These are phyloP conservation scores for Colletotrichum shisoi DNA, from an alignment of 2,329 filamentous ascomycete species.

Conservation along the genomic window DNA sequence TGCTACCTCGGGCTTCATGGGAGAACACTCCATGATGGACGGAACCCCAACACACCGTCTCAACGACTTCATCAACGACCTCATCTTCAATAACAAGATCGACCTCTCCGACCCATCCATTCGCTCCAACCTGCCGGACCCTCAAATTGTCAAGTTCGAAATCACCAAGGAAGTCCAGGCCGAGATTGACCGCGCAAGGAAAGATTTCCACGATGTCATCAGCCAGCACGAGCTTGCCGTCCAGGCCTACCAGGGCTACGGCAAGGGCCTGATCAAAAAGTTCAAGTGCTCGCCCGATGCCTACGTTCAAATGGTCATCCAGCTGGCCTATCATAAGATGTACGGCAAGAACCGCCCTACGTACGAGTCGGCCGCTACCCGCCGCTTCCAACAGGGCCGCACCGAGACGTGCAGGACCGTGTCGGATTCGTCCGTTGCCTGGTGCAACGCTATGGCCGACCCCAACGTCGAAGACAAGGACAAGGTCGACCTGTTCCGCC, in stretches of 20 bases:
- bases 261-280: conserved; percentile 98
- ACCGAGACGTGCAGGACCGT: conserved; percentile 96
- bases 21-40: conserved; percentile 99
- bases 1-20: conserved; percentile 95
- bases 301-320: conserved; percentile 98
- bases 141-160: conserved; percentile 78
- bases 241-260: conserved; percentile 95
- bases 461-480: conserved; percentile 67
- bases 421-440: conserved; percentile 88
- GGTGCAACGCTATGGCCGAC: conserved; percentile 87
- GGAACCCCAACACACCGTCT: conserved; percentile 96
- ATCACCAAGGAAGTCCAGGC: conserved; percentile 75
- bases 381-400: conserved; percentile 93
- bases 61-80: conserved; percentile 91
- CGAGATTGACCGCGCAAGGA: conserved; percentile 79
- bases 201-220: conserved; percentile 83
- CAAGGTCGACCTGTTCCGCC: conserved; percentile 78
- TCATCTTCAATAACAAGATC: conserved; percentile 93
- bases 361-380: conserved; percentile 94
- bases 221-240: conserved; percentile 88
- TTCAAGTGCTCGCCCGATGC: conserved; percentile 98
- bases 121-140: conserved; percentile 85
- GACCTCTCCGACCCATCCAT: conserved; percentile 81
- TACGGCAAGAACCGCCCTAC: conserved; percentile 97
- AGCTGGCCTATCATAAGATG: conserved; percentile 98